Percentiles rank a stretch among this genome's conserved stretches.
These are phyloP conservation scores for Candolleomyces aberdarensis DNA, from an alignment of 768 basidiomycete species.

Conservation along the genomic window DNA sequence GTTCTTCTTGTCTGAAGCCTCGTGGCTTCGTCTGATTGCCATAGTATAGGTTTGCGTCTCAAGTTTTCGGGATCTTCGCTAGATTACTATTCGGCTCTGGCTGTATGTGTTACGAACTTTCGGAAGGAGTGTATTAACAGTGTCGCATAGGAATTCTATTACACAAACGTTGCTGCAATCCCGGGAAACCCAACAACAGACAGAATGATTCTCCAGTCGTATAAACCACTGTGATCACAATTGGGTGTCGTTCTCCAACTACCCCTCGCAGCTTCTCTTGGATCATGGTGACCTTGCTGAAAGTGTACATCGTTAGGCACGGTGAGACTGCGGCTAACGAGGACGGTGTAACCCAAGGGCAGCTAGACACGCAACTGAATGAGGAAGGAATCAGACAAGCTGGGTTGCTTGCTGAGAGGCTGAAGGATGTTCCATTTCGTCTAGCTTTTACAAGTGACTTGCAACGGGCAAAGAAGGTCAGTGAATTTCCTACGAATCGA, in stretches of 20 bases:
- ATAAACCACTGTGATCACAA: too few species aligned
- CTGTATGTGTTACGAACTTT: too few species aligned
- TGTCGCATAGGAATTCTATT: too few species aligned
- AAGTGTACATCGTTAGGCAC: slow-evolving; percentile 69
- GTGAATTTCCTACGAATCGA: background rate
- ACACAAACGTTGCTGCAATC: too few species aligned
- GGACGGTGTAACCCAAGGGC: slow-evolving; percentile 68
- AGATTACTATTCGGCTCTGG: background rate
- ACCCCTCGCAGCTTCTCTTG: background rate
- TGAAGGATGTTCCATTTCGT: slow-evolving; percentile 54
- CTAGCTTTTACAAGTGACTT: slow-evolving; percentile 73
- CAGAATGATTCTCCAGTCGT: too few species aligned
- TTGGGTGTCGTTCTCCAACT: too few species aligned
- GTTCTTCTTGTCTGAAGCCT: background rate
- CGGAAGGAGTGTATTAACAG: too few species aligned
- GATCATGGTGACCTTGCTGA: slow-evolving; percentile 22
- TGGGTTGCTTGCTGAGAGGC: slow-evolving; percentile 45
- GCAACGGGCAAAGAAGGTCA: slow-evolving; percentile 60
- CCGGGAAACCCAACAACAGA: too few species aligned
- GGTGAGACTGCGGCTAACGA: slow-evolving; percentile 76
- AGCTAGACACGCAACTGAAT: slow-evolving; percentile 67
- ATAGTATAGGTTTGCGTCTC: slow-evolving; percentile 1
- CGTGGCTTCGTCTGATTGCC: background rate
- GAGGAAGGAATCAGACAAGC: slow-evolving; percentile 60
- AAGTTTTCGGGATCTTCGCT: background rate